These are phyloP conservation scores for Aspergillus proliferans DNA, from an alignment of 2,329 filamentous ascomycete genomes.

Conservation along the genomic window DNA sequence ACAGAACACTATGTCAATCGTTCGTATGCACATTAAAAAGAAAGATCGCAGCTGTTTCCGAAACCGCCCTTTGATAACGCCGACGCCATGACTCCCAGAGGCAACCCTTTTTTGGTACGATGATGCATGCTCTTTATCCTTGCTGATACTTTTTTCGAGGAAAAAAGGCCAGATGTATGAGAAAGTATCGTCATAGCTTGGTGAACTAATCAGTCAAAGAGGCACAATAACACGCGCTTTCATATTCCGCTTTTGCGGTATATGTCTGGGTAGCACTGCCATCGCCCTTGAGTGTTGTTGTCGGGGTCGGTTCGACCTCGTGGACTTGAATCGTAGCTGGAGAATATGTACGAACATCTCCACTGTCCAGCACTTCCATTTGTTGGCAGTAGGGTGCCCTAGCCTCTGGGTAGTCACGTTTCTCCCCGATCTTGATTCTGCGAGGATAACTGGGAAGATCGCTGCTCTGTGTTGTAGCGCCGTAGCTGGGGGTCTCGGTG, in stretches of 20 bases:
- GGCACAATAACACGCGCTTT: constrained; percentile 31
- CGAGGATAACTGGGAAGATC: constrained; percentile 44
- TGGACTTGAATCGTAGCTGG: constrained; percentile 27
- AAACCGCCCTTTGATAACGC: constrained; percentile 10
- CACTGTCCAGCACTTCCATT: constrained; percentile 54
- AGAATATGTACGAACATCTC: constrained; percentile 29
- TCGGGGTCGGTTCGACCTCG: constrained; percentile 31
- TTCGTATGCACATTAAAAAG: constrained; percentile 17
- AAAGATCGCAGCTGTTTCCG: constrained; percentile 5
- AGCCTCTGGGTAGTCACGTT: constrained; percentile 43
- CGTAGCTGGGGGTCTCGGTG: constrained; percentile 14
- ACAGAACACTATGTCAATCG: constrained; percentile 4
- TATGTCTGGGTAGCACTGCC: constrained; percentile 26
- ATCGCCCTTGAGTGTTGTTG: constrained; percentile 23
- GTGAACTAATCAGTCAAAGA: constrained; percentile 27
- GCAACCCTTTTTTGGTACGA: constrained; percentile 8
- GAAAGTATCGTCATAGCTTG: neutral
- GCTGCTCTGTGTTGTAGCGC: constrained; percentile 9
- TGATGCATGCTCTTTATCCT: constrained; percentile 8
- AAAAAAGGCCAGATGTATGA: neutral
- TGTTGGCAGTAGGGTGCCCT: constrained; percentile 57
- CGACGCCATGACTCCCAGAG: constrained; percentile 9
- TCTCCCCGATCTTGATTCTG: constrained; percentile 61
- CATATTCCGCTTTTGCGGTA: constrained; percentile 29
- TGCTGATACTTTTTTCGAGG: constrained; percentile 10